phyloP scores from a whole-genome alignment of 1,284 basidiomycete genomes.

The Tilletia indica region DNA sequence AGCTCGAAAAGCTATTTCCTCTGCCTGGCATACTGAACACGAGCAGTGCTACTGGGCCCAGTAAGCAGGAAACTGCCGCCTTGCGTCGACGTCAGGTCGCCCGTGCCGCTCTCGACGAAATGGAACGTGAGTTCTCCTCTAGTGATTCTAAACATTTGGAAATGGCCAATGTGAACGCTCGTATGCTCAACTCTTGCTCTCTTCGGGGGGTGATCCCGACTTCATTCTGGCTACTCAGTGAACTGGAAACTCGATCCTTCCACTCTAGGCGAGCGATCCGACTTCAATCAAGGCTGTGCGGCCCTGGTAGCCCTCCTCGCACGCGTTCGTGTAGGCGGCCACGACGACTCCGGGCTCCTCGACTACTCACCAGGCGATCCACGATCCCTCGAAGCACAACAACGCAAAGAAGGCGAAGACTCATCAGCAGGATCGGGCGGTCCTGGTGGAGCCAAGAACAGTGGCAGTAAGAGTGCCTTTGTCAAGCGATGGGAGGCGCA shows the following conservation, averaged over 20 bases:
- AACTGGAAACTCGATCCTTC: slow-evolving; percentile 43
- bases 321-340: background rate
- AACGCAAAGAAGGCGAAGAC: background rate
- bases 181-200: too few species aligned
- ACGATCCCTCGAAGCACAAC: background rate
- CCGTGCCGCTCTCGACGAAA: slow-evolving; percentile 37
- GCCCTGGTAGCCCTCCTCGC: slow-evolving; percentile 34
- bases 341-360: background rate
- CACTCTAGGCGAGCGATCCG: slow-evolving; percentile 35
- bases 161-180: background rate
- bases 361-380: slow-evolving; percentile 13
- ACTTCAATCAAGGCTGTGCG: slow-evolving; percentile 32
- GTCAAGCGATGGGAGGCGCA: slow-evolving; percentile 39
- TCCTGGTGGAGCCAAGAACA: background rate
- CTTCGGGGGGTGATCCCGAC: background rate
- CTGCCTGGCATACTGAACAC: background rate
- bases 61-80: slow-evolving; percentile 13
- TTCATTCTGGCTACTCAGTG: slow-evolving; percentile 18
- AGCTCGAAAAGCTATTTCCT: slow-evolving; percentile 31
- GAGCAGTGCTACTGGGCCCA: slow-evolving; percentile 1
- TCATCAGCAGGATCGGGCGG: background rate
- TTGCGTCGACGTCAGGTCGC: slow-evolving; percentile 20
- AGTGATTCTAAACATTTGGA: background rate
- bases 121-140: slow-evolving; percentile 27
- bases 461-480: background rate